phyloP scores from a whole-genome alignment of 2,329 filamentous ascomycete species.

The Arthrobotrys megalospora region DNA sequence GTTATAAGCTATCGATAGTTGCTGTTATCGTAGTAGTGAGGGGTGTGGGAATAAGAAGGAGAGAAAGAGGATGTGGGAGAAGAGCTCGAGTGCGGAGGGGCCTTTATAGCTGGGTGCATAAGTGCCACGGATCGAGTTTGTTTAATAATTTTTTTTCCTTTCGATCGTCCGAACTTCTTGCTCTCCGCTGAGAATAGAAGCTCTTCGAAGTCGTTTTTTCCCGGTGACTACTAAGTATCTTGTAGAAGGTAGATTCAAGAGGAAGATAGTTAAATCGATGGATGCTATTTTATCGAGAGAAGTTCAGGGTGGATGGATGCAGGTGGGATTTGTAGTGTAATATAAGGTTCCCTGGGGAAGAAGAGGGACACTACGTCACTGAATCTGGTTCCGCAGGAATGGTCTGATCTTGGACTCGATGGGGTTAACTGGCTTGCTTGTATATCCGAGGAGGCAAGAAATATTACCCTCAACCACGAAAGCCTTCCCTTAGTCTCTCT shows the following conservation, averaged over 20 bases:
- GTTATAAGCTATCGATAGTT: conserved; percentile 16
- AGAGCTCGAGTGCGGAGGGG: not conserved
- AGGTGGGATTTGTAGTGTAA: too few species aligned
- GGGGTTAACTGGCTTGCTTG: conserved; percentile 28
- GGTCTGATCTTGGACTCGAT: conserved; percentile 42
- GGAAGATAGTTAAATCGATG: not conserved
- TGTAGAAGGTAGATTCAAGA: not conserved
- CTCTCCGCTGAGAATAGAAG: too few species aligned
- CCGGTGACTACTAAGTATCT: too few species aligned
- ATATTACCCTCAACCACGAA: not conserved
- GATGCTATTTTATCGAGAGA: not conserved
- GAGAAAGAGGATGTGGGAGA: conserved; percentile 1
- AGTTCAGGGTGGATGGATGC: not conserved
- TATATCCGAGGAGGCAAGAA: conserved; percentile 28
- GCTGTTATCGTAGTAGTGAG: conserved; percentile 1
- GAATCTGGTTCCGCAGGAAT: not conserved
- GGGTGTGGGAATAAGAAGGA: conserved; percentile 16
- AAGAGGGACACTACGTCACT: conserved; percentile 39
- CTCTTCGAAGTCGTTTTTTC: too few species aligned
- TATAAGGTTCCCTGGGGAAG: too few species aligned
- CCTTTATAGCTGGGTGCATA: conserved; percentile 29
- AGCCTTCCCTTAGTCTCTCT: not conserved
- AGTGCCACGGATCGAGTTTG: not conserved
- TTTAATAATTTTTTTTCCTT: not conserved
- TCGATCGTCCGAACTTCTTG: conserved; percentile 4